Base-by-base conservation (phyloP, 208 protist species). In the Zelonia costaricensis region DNA sequence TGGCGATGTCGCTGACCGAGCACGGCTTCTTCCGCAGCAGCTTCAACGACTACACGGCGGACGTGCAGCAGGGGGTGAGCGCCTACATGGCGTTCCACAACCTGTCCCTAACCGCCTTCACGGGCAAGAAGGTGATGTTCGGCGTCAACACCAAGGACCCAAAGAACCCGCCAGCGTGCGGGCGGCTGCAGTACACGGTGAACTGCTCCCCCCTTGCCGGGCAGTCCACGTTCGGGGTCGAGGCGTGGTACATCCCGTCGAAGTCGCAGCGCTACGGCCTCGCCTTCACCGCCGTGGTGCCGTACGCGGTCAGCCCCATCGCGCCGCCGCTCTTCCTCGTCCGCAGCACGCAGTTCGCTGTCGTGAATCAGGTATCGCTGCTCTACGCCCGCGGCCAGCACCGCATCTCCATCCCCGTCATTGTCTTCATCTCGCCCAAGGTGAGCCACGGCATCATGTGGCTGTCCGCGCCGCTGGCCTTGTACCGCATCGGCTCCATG, bases 301-400 rank as follows among this genome's bases (percentile, higher is more conserved):
- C 84, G 0, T 86, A 82, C 62, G 64, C 81, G 30, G 16, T 80
- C 38, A 78, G 72, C 53, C 74, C 79, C 44, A 62, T 86, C 36
- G 68, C 68, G 5, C 67, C 65, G 2, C 78, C 74, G 23, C 27
- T 72, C 8, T 88, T 88, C 31, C 28, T 88, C 12, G 78, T 88
- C 0, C 49, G 27, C 33, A 78, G 63, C 51, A 53, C 62, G 28
- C 62, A 78, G 67, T 64, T 69, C 23, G 73, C 62, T 23, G 72
- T 85, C 10, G 75, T 84, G 22, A 92, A 92, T 42, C 66, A 87
- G 62, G 35, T 95, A 2, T 83, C 67, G 8, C 54, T 95, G 27
- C 68, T 93, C 12, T 95, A 92, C 67, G 74, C 42, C 27, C 81
- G 86, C 23, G 85, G 85, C 12, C 35, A 56, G 22, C 80, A 95